These are phyloP conservation scores for Hanseniaspora guilliermondii DNA, from an alignment of 805 yeast species.

Conservation along the genomic window DNA sequence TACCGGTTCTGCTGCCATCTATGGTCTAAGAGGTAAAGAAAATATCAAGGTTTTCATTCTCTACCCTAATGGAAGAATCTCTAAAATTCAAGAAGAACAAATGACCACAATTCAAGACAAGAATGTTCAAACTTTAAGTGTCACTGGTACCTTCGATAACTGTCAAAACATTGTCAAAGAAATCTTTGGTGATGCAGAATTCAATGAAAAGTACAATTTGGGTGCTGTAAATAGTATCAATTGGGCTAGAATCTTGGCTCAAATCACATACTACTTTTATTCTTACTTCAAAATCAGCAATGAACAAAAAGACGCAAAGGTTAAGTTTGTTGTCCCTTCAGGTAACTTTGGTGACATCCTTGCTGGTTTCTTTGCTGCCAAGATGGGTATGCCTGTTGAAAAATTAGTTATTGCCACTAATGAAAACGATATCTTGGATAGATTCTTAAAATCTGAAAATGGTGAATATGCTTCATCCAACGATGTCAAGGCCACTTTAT, in stretches of 20 bases:
- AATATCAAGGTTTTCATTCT: constrained; percentile 95
- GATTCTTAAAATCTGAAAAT: constrained; percentile 57
- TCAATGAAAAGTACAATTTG: constrained; percentile 79
- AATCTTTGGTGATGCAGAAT: constrained; percentile 77
- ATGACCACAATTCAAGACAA: constrained; percentile 92
- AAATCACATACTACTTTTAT: constrained; percentile 90
- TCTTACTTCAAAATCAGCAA: constrained; percentile 61
- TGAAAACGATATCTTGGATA: constrained; percentile 85
- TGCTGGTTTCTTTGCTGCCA: constrained; percentile 88
- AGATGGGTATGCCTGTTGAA: constrained; percentile 89
- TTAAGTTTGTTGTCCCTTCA: constrained; percentile 86
- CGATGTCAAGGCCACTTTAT: constrained; percentile 73
- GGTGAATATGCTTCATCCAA: constrained; percentile 71
- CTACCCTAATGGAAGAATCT: constrained; percentile 94
- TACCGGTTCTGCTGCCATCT: constrained; percentile 97
- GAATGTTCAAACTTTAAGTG: constrained; percentile 90
- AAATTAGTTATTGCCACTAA: constrained; percentile 88
- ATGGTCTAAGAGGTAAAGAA: constrained; percentile 91
- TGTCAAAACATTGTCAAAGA: constrained; percentile 94
- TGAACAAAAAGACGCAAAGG: constrained; percentile 34
- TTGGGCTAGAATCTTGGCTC: constrained; percentile 98
- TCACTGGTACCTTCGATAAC: constrained; percentile 93
- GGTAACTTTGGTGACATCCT: constrained; percentile 98
- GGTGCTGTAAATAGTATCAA: constrained; percentile 98
- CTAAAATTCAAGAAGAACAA: constrained; percentile 95